Base-by-base conservation (phyloP, 2,329 filamentous ascomycete species). In the Talaromyces funiculosus region DNA sequence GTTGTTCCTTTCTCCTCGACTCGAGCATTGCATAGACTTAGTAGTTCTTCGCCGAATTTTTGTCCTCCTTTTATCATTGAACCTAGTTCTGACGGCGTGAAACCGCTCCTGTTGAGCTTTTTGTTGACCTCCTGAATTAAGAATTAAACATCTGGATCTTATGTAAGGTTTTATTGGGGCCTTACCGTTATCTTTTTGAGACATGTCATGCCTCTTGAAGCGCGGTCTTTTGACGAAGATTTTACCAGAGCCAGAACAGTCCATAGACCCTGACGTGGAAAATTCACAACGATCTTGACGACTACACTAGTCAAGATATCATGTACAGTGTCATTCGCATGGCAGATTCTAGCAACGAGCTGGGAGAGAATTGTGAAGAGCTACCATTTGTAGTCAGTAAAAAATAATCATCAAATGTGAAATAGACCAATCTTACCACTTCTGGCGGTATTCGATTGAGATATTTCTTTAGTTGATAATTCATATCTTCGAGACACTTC, bases 241-340 rank as follows among this genome's bases (percentile, higher is more conserved):
- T 93, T 93, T 67, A 92, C 87, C 47, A 97, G 87, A 8, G 92
- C 90, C 58, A 97, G 84, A 37, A 99, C 78, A 68, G 88, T 90
- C 95, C 94, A 99, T 26, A 97, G 75, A 0, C 92, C 88, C 73
- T 99, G 94, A 63, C 90, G 90, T 0, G 94, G 93, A 73, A 97
- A 90, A n/a, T 86, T 81, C 43, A 86, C 82, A 8, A 96, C 87
- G n/a, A 97, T 90, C 71, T 90, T 93, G 63, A 88, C 78, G 59
- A 99, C 92, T 65, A 97, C 93, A 35, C 83, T 82, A 57, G 87
- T 85, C 6, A 99, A 78, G 9, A 90, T 80, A 61, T 87, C 85
- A 75, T 90, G 95, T 1, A 96, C 91, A 1, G 86, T 84, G 3
- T 75, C 75, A 71, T 96, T 90, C 0, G 88, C 86, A 75, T 99